Evolutionary conservation across 352 stramenopile species (phyloP), one percentile per base, ranked within the genome.

Genomic region (Aphanomyces cochlioides): DNA sequence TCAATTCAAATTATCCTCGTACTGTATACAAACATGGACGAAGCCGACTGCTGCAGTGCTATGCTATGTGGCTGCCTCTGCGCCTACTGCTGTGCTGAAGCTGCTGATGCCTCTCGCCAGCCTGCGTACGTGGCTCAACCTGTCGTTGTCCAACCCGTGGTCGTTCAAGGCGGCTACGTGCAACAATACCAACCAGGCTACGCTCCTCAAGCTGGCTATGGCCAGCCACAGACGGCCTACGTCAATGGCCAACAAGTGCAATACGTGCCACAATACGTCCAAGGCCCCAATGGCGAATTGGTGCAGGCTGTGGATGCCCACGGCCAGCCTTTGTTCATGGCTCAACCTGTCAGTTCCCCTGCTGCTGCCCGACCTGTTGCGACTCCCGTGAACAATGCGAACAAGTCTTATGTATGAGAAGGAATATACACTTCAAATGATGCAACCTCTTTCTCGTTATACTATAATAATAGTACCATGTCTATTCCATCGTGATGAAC

Each of bases 21-120:
- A 50, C 45, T 50, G 45, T 50, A 53, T 19, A n/a, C 13, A 53
- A 19, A 15, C 45, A 53, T 53, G 45, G 13, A 53, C 13, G 13
- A 28, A 28, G 28, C 28, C 60, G 85, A 93, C 59, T 85, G 90
- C 76, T 79, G 88, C 77, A 83, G 89, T 72, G 90, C 82, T 79
- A 88, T 81, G 72, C 74, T 90, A 69, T 90, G 84, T 76, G 83
- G 83, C 64, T 81, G 82, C 15, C 78, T 90, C 48, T 93, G 85
- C 67, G 85, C 80, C 48, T 82, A 84, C 56, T 93, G 85, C 79
- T 93, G 85, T 67, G 85, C 82, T 28, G 74, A 79, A 2, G 78
- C 77, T 5, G 74, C 74, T 4, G 72, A 73, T 21, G 75, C 78
- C 45, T 71, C 73, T 45, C 70, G 74, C 66, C 80, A 81, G 61